Evolutionary conservation across 768 basidiomycete genomes (phyloP).

Genomic region (Suillus paluster): DNA sequence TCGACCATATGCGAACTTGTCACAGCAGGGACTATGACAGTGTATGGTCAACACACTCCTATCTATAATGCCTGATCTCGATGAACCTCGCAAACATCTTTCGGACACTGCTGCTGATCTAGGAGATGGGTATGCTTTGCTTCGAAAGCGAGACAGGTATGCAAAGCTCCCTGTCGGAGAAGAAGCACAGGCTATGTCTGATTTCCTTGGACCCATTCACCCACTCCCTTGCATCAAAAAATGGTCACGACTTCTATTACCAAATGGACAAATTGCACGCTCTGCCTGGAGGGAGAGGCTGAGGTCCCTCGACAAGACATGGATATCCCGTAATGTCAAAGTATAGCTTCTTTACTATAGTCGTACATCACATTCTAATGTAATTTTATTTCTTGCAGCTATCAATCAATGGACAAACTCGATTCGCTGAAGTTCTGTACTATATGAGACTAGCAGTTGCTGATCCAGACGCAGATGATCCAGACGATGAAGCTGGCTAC

Average conservation of each 20-base stretch:
- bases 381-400: too few relatives aligned
- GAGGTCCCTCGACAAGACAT: conserved; percentile 19
- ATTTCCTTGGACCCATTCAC: neutral
- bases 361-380: too few relatives aligned
- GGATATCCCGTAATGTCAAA: conserved; percentile 39
- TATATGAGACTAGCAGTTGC: conserved; percentile 11
- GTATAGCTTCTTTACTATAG: conserved; percentile 20
- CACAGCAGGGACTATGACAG: conserved; percentile 10
- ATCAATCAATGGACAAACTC: neutral
- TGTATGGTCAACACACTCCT: conserved; percentile 7
- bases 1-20: neutral
- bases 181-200: neutral
- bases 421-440: conserved; percentile 19
- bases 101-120: too few relatives aligned
- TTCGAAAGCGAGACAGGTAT: neutral
- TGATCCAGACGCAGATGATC: neutral
- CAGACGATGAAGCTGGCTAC: neutral
- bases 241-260: conserved; percentile 41
- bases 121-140: too few relatives aligned
- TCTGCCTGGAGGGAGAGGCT: conserved; percentile 35
- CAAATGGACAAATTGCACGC: conserved; percentile 42
- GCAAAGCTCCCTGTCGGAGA: neutral
- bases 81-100: too few relatives aligned
- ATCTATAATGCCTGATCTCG: neutral
- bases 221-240: neutral